phyloP scores from a whole-genome alignment of 2,329 filamentous ascomycete genomes.

The Trematosphaeria pertusa region DNA sequence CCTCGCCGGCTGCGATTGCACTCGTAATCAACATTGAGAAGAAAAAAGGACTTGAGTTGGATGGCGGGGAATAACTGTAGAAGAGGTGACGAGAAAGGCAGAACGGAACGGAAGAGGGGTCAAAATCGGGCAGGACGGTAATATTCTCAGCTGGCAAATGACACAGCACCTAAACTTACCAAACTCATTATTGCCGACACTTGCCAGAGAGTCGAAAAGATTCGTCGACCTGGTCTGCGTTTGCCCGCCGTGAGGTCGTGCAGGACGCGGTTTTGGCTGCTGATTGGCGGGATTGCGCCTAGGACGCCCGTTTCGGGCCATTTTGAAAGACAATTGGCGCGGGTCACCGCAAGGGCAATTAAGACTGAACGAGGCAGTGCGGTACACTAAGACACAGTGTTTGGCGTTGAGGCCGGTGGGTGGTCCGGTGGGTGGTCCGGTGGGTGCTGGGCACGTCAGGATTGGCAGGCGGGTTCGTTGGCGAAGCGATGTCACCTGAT shows the following conservation, averaged over 20 bases:
- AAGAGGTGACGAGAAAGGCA: background rate
- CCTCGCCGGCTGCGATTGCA: conserved; percentile 12
- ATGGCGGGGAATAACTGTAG: too few relatives aligned
- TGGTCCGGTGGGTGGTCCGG: background rate
- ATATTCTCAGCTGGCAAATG: background rate
- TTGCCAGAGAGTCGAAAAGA: background rate
- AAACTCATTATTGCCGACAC: background rate
- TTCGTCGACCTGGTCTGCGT: background rate
- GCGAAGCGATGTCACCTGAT: too few relatives aligned
- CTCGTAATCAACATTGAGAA: background rate
- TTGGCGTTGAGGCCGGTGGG: too few relatives aligned
- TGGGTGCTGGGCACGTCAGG: background rate
- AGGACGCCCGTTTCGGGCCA: too few relatives aligned
- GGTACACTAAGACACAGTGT: too few relatives aligned
- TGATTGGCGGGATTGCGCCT: background rate
- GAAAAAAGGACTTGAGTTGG: too few relatives aligned
- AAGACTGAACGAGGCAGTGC: too few relatives aligned
- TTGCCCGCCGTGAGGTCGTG: background rate
- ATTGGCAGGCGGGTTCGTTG: background rate
- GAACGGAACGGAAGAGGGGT: background rate
- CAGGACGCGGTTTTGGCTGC: background rate
- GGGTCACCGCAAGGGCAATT: too few relatives aligned
- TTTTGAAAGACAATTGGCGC: too few relatives aligned
- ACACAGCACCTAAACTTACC: background rate
- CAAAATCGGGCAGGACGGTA: background rate